Evolutionary conservation across 345 rosid genomes (phyloP).

Genomic region (Gossypioides kirkii): DNA sequence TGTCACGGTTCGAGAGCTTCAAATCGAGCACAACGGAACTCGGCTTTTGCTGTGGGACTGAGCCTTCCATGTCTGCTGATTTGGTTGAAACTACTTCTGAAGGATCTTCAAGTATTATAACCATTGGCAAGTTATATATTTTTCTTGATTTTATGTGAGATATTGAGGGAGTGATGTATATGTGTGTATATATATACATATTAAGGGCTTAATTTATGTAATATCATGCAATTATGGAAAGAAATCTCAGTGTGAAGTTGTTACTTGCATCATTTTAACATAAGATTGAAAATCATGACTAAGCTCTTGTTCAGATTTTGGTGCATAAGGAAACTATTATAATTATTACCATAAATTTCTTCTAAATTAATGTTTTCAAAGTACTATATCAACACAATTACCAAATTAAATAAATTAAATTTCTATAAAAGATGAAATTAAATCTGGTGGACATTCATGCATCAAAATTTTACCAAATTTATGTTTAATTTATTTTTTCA

Average conservation of each 20-base stretch:
- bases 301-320: not conserved
- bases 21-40: not conserved
- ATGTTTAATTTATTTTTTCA: not conserved
- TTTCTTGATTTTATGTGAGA: not conserved
- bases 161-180: not conserved
- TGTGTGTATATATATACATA: not conserved
- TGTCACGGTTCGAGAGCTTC: not conserved
- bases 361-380: not conserved
- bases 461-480: not conserved
- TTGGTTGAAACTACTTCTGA: not conserved
- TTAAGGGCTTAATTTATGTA: not conserved
- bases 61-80: not conserved
- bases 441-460: not conserved
- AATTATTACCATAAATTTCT: not conserved
- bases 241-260: not conserved
- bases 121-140: not conserved
- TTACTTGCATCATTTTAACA: not conserved
- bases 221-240: conserved; percentile 4
- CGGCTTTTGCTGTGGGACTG: not conserved
- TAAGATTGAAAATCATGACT: conserved; percentile 2
- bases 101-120: not conserved
- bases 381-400: not conserved
- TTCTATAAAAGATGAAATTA: not conserved
- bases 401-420: not conserved
- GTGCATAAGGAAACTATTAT: not conserved